A percentile compares a stretch with the other conserved stretches of the same genome.
Evolutionary conservation across 345 rosid species (phyloP).

Genomic region (Eucalyptus curtisii): DNA sequence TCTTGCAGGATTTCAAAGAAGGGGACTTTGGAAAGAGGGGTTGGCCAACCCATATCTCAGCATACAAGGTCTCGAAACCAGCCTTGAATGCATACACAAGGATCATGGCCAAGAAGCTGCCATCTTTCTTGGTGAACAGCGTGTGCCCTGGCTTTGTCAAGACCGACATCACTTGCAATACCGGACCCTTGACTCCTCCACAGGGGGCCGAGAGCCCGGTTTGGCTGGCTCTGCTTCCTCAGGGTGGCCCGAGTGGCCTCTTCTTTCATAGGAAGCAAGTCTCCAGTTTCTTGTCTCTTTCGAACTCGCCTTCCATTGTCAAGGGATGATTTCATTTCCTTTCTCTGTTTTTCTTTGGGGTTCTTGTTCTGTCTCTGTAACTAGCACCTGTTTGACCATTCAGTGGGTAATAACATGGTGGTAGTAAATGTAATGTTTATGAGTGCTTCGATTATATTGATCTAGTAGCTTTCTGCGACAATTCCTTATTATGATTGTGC

Average conservation of each 20-base stretch:
- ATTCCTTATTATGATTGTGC: no score
- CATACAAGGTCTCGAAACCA: constrained; percentile 18
- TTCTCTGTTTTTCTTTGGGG: not conserved
- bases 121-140: constrained; percentile 3
- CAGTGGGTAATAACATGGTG: not conserved
- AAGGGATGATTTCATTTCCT: not conserved
- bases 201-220: not conserved
- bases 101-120: constrained; percentile 10
- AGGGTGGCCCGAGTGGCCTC: constrained; percentile 9
- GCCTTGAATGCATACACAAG: constrained; percentile 25
- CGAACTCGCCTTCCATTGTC: not conserved
- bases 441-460: not conserved
- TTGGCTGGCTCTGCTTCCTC: constrained; percentile 2
- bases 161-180: constrained; percentile 9
- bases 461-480: no score
- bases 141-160: constrained; percentile 18
- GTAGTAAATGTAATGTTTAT: not conserved
- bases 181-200: not conserved
- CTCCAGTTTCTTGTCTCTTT: not conserved
- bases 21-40: constrained; percentile 1
- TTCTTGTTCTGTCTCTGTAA: not conserved
- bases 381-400: not conserved
- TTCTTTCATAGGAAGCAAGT: not conserved
- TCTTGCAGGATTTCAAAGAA: constrained; percentile 6
- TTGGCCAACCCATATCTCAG: constrained; percentile 3